A percentile compares a stretch with the other conserved stretches of the same genome.
Evolutionary conservation across 352 stramenopile species (phyloP).

Genomic region (Globisporangium spiculum): DNA sequence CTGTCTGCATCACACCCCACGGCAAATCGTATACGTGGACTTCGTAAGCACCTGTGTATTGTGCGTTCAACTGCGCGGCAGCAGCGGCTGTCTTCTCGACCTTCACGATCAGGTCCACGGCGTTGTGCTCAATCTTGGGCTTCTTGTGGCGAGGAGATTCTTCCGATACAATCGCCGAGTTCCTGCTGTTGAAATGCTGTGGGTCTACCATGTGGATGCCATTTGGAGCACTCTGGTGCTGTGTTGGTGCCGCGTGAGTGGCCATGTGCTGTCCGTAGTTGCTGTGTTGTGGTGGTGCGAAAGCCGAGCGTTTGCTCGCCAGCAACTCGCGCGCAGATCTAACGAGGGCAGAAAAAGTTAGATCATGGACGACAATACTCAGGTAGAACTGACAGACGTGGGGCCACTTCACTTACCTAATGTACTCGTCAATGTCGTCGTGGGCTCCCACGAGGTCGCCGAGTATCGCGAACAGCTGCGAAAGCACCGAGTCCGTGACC

Average conservation of each 20-base stretch:
- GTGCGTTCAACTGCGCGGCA: constrained; percentile 6
- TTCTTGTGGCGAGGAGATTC: constrained; percentile 33
- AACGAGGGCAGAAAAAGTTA: not conserved
- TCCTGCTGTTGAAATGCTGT: constrained; percentile 16
- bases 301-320: constrained; percentile 29
- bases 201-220: constrained; percentile 20
- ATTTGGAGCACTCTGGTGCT: not conserved
- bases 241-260: not conserved
- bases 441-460: constrained; percentile 32
- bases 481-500: constrained; percentile 28
- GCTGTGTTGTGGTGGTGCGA: constrained; percentile 13
- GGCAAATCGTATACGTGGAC: constrained; percentile 69
- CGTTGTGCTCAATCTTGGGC: constrained; percentile 27
- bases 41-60: constrained; percentile 27
- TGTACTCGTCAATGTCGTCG: constrained; percentile 59
- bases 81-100: constrained; percentile 34
- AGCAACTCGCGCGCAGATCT: constrained; percentile 42
- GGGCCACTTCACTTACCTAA: constrained; percentile 30
- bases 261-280: constrained; percentile 5
- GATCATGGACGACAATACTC: too few species aligned
- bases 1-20: constrained; percentile 42
- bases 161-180: constrained; percentile 10
- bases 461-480: constrained; percentile 40
- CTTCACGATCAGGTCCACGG: constrained; percentile 40
- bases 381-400: too few species aligned